Evolutionary conservation across 2,329 filamentous ascomycete genomes (phyloP).

Genomic region (Clonostachys rhizophaga): DNA sequence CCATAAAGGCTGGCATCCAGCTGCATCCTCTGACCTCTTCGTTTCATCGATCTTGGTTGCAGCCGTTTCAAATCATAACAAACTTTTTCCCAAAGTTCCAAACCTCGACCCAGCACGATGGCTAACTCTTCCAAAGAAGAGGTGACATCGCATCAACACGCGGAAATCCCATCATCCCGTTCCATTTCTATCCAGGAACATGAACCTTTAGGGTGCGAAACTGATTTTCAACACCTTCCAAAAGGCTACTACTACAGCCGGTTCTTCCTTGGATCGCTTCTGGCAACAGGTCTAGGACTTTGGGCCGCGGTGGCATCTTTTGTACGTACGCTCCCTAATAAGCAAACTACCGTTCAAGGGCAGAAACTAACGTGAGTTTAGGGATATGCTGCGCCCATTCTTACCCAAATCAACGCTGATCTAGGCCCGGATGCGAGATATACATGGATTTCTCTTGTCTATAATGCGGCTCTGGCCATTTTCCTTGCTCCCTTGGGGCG

Average conservation of each 20-base stretch:
- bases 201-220: too few relatives aligned
- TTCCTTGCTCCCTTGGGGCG: slow-evolving; percentile 12
- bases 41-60: too few relatives aligned
- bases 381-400: slow-evolving; percentile 1
- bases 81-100: too few relatives aligned
- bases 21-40: too few relatives aligned
- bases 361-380: neutral
- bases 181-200: too few relatives aligned
- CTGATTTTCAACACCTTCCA: neutral
- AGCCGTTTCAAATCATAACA: too few relatives aligned
- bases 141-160: too few relatives aligned
- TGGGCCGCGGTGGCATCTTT: slow-evolving; percentile 1
- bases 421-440: slow-evolving; percentile 16
- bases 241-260: slow-evolving; percentile 3
- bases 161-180: too few relatives aligned
- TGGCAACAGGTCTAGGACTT: slow-evolving; percentile 2
- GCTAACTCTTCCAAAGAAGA: too few relatives aligned
- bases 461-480: slow-evolving; percentile 10
- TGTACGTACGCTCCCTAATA: neutral
- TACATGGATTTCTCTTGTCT: slow-evolving; percentile 5
- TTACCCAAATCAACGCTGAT: slow-evolving; percentile 1
- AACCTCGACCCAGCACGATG: too few relatives aligned
- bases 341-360: too few relatives aligned
- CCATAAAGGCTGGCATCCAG: too few relatives aligned
- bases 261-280: slow-evolving; percentile 3